phyloP scores from a whole-genome alignment of 2,329 filamentous ascomycete genomes.

The Chalaropsis ovoidea region DNA sequence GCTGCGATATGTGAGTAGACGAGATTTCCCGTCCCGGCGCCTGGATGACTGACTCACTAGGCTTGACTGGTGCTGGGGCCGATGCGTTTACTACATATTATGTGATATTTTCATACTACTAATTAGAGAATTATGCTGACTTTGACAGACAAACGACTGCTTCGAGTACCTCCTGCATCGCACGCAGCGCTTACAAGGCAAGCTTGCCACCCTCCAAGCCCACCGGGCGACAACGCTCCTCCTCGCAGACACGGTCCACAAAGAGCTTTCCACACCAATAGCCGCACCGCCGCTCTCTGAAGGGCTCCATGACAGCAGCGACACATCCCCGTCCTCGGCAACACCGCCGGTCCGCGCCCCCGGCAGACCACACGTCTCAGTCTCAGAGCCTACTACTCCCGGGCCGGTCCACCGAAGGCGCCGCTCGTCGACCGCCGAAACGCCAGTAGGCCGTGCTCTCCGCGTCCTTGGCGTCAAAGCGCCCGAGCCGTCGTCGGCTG shows the following conservation, averaged over 20 bases:
- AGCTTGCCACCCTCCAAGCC: not conserved
- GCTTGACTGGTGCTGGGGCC: too few species aligned
- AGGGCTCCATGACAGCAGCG: not conserved
- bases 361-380: not conserved
- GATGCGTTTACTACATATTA: not conserved
- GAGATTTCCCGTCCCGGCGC: not conserved
- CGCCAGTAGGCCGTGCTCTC: conserved; percentile 1
- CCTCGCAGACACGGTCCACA: not conserved
- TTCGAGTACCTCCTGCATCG: conserved; percentile 34
- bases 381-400: not conserved
- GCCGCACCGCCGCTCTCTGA: not conserved
- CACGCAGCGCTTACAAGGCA: not conserved
- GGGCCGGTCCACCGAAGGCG: not conserved
- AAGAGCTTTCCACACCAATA: not conserved
- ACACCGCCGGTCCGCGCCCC: not conserved
- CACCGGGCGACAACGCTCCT: conserved; percentile 1
- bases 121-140: conserved; percentile 28
- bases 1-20: conserved; percentile 41
- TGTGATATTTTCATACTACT: not conserved
- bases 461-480: not conserved
- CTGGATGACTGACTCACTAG: too few species aligned
- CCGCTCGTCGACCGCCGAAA: not conserved
- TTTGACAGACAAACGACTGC: conserved; percentile 41
- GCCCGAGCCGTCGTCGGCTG: not conserved
- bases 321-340: not conserved